Percentiles rank a stretch among this genome's conserved stretches.
Conservation (phyloP, 2,329 filamentous ascomycete species). For the Neoscytalidium dimidiatum region DNA sequence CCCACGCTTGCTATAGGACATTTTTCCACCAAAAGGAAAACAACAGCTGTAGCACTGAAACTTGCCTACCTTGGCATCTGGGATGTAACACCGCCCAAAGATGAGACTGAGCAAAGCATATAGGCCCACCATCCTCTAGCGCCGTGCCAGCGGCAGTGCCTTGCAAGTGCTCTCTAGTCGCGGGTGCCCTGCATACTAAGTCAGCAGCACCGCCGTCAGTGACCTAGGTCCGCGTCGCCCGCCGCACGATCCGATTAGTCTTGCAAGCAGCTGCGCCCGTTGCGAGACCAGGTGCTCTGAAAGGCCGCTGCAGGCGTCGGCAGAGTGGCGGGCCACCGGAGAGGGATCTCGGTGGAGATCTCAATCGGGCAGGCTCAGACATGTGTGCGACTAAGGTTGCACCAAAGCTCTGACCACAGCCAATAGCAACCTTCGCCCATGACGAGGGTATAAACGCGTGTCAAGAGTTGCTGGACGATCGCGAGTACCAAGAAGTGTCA, state of each 20-base stretch:
- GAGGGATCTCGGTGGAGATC: slow-evolving; percentile 7
- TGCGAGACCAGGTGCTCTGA: background rate
- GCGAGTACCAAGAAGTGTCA: slow-evolving; percentile 3
- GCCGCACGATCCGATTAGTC: slow-evolving; percentile 12
- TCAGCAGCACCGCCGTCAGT: slow-evolving; percentile 6
- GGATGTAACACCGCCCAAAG: slow-evolving; percentile 7
- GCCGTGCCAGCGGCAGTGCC: slow-evolving; percentile 17
- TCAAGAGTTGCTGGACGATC: background rate
- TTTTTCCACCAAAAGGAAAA: slow-evolving; percentile 3
- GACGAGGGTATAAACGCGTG: slow-evolving; percentile 12
- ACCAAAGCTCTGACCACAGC: slow-evolving; percentile 16
- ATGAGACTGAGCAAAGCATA: slow-evolving; percentile 16
- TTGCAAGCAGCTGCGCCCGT: background rate
- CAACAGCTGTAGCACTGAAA: slow-evolving; percentile 2
- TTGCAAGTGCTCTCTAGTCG: slow-evolving; percentile 10
- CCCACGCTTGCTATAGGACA: slow-evolving; percentile 5
- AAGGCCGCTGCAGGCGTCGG: background rate
- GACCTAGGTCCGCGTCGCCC: slow-evolving; percentile 6
- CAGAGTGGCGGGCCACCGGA: background rate
- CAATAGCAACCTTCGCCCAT: slow-evolving; percentile 10
- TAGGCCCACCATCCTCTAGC: slow-evolving; percentile 16
- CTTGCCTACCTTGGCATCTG: slow-evolving; percentile 10
- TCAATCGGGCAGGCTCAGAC: background rate
- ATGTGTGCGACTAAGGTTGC: slow-evolving; percentile 11
- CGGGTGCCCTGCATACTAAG: slow-evolving; percentile 16